Conservation (phyloP, 306 rosid genomes). For the Fagus sylvatica region DNA sequence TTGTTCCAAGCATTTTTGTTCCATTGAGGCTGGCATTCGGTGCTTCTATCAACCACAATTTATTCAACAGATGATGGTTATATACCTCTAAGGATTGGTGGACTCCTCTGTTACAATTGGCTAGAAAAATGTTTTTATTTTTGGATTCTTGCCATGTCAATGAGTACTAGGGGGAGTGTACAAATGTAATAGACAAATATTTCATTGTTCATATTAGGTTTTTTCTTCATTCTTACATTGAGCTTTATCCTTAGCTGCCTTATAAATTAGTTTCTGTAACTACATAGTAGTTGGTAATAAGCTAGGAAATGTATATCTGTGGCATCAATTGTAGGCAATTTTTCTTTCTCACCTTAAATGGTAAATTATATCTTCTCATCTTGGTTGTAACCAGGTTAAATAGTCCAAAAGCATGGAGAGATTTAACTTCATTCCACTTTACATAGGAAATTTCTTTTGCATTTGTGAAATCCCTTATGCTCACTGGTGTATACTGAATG, state of each 20-base stretch:
- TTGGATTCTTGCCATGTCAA: conserved; percentile 42
- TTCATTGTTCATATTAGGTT: conserved; percentile 31
- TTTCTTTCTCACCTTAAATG: not conserved
- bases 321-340: conserved; percentile 12
- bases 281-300: conserved; percentile 31
- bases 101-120: conserved; percentile 35
- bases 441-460: not conserved
- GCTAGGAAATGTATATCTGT: conserved; percentile 48
- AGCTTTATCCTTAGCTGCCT: conserved; percentile 8
- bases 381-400: not conserved
- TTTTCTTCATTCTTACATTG: conserved; percentile 21
- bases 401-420: not conserved
- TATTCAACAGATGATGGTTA: not conserved
- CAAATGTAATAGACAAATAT: conserved; percentile 22
- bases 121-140: conserved; percentile 34
- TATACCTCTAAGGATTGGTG: conserved; percentile 2
- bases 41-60: not conserved
- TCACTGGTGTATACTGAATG: not conserved
- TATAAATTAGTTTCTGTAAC: not conserved
- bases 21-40: conserved; percentile 1
- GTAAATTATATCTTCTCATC: not conserved
- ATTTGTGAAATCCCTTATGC: not conserved
- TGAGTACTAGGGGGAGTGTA: conserved; percentile 38
- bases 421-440: not conserved
- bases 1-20: not conserved